Percentiles rank a stretch among this genome's conserved stretches.
Conservation (phyloP, 305 asterid species). For the Fraxinus dipetala region DNA sequence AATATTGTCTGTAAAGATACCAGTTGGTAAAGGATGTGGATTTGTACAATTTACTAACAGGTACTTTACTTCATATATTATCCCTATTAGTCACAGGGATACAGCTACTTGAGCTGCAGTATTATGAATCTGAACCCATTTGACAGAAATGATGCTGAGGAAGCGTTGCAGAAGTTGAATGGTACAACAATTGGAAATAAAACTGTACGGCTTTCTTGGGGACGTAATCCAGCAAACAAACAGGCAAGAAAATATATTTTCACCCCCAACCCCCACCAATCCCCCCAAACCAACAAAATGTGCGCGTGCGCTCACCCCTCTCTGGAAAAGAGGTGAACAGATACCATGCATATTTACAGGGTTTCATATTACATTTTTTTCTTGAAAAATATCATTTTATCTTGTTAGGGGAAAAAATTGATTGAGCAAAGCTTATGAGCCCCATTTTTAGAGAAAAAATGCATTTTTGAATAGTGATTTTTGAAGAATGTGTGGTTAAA, state of each 20-base stretch:
- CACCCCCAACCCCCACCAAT: background rate
- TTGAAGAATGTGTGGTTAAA: too few relatives aligned
- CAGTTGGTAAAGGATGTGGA: conserved; percentile 91
- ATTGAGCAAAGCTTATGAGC: too few relatives aligned
- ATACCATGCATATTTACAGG: background rate
- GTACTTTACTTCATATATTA: conserved; percentile 27
- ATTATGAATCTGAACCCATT: background rate
- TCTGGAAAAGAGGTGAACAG: background rate
- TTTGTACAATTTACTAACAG: conserved; percentile 87
- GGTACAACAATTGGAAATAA: conserved; percentile 82
- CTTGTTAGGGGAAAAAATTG: too few relatives aligned
- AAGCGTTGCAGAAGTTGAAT: conserved; percentile 76
- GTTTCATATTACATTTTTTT: background rate
- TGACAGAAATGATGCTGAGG: conserved; percentile 75
- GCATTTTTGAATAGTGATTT: too few relatives aligned
- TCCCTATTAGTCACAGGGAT: background rate
- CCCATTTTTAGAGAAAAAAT: too few relatives aligned
- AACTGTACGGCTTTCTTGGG: conserved; percentile 94
- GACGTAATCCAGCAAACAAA: conserved; percentile 83
- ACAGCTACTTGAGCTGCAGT: background rate
- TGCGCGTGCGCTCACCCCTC: background rate
- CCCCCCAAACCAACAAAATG: background rate
- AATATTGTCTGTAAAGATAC: conserved; percentile 79
- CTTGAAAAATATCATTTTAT: background rate
- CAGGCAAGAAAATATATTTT: conserved; percentile 38